These are phyloP conservation scores for Trichosporon faecale DNA, from an alignment of 1,284 basidiomycete genomes.

Conservation along the genomic window DNA sequence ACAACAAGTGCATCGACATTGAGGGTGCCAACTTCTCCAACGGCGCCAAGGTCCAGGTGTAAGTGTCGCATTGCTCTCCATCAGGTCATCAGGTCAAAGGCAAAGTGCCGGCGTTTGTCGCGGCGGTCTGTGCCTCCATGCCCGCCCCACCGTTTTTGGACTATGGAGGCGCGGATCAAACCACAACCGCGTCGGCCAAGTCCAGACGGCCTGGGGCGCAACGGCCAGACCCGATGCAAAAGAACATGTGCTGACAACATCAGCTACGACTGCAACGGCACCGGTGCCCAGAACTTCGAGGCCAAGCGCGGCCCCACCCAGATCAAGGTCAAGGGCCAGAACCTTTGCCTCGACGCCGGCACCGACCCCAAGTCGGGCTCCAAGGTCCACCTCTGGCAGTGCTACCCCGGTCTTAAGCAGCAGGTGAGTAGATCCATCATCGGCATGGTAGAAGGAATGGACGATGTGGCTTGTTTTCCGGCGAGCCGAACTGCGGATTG, in stretches of 20 bases:
- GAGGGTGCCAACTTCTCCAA: constrained; percentile 22
- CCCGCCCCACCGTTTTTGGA: background rate
- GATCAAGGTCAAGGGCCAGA: constrained; percentile 29
- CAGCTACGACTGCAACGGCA: constrained; percentile 29
- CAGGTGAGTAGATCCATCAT: background rate
- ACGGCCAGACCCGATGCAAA: background rate
- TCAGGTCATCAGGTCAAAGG: no score
- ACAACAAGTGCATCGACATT: constrained; percentile 24
- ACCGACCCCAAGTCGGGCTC: constrained; percentile 24
- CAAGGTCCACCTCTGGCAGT: constrained; percentile 30
- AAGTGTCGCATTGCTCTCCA: constrained; percentile 9
- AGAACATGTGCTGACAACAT: background rate
- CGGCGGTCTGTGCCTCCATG: background rate
- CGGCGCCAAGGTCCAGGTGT: constrained; percentile 30
- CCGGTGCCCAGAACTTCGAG: constrained; percentile 21
- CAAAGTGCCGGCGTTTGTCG: background rate
- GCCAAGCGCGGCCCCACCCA: constrained; percentile 18
- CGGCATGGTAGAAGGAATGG: background rate
- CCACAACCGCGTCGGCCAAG: background rate
- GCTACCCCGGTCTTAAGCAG: constrained; percentile 26
- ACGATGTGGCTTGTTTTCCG: background rate
- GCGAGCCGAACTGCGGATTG: background rate
- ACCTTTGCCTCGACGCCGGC: constrained; percentile 43
- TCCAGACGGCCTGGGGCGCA: background rate
- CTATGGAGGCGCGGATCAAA: background rate